These are phyloP conservation scores for Priceomyces melissophilus DNA, from an alignment of 805 yeast species.

Conservation along the genomic window DNA sequence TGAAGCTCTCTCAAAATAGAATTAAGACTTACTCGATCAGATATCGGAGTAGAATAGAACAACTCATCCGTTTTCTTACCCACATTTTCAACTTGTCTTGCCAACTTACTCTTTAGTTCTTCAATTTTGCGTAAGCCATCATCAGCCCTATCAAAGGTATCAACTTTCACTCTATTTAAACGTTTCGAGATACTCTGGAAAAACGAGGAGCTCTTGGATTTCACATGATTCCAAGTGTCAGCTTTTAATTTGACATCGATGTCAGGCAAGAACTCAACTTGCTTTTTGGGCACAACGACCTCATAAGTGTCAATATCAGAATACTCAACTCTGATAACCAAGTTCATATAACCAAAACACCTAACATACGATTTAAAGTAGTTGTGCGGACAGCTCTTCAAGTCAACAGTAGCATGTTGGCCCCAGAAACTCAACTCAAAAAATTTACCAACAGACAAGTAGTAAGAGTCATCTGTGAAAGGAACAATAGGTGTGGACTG, in stretches of 20 bases:
- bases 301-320: constrained; percentile 73
- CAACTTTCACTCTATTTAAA: constrained; percentile 71
- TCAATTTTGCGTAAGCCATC: constrained; percentile 61
- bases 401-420: constrained; percentile 20
- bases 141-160: constrained; percentile 65
- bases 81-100: constrained; percentile 48
- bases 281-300: constrained; percentile 71
- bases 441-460: constrained; percentile 89
- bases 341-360: constrained; percentile 77
- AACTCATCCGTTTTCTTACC: constrained; percentile 45
- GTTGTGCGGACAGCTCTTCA: constrained; percentile 66
- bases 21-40: constrained; percentile 70
- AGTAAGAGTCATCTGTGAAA: constrained; percentile 85
- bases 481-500: constrained; percentile 72
- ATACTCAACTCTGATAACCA: constrained; percentile 77
- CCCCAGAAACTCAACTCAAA: constrained; percentile 82
- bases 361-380: constrained; percentile 77
- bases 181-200: constrained; percentile 72
- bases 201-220: constrained; percentile 52
- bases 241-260: constrained; percentile 66
- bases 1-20: constrained; percentile 67
- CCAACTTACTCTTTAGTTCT: constrained; percentile 53
- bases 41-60: constrained; percentile 53
- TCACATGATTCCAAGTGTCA: constrained; percentile 54
- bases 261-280: constrained; percentile 68